phyloP scores from a whole-genome alignment of 2,329 filamentous ascomycete genomes.

The Penicillium digitatum region DNA sequence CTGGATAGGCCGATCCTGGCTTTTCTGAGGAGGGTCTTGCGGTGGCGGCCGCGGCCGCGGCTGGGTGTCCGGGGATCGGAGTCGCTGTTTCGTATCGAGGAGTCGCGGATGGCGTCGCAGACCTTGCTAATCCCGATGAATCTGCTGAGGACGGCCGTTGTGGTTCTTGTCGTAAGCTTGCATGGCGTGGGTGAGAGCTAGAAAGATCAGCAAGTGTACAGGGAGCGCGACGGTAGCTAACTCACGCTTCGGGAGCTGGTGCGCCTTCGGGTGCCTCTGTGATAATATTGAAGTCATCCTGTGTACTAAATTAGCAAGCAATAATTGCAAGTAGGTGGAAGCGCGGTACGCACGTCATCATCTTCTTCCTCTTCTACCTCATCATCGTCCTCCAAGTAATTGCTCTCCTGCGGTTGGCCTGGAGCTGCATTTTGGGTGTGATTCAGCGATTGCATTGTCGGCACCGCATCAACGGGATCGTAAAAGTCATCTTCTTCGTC shows the following conservation, averaged over 20 bases:
- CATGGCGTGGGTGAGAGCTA: conserved; percentile 41
- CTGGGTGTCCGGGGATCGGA: conserved; percentile 28
- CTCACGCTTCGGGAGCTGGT: conserved; percentile 37
- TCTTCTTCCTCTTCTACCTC: conserved; percentile 41
- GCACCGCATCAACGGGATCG: conserved; percentile 40
- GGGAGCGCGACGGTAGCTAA: conserved; percentile 8
- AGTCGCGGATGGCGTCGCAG: conserved; percentile 34
- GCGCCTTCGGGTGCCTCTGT: conserved; percentile 46
- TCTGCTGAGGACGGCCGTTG: conserved; percentile 36
- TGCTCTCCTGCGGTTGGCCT: conserved; percentile 33
- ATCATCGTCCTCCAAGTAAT: conserved; percentile 42
- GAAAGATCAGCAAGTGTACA: conserved; percentile 15
- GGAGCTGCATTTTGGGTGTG: conserved; percentile 25
- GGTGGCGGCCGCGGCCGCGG: conserved; percentile 1
- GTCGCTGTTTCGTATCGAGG: conserved; percentile 33
- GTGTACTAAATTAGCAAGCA: conserved; percentile 7
- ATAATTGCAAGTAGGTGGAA: neutral
- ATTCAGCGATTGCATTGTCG: conserved; percentile 29
- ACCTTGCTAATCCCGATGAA: conserved; percentile 28
- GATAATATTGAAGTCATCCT: conserved; percentile 51
- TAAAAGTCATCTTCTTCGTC: conserved; percentile 49
- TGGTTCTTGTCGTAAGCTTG: conserved; percentile 34
- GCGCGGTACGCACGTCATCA: conserved; percentile 25
- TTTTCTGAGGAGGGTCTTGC: conserved; percentile 41
- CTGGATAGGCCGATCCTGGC: conserved; percentile 63